Evolutionary conservation across 345 rosid species (phyloP), one percentile per base, ranked within the genome.

Genomic region (Hibiscus trionum): DNA sequence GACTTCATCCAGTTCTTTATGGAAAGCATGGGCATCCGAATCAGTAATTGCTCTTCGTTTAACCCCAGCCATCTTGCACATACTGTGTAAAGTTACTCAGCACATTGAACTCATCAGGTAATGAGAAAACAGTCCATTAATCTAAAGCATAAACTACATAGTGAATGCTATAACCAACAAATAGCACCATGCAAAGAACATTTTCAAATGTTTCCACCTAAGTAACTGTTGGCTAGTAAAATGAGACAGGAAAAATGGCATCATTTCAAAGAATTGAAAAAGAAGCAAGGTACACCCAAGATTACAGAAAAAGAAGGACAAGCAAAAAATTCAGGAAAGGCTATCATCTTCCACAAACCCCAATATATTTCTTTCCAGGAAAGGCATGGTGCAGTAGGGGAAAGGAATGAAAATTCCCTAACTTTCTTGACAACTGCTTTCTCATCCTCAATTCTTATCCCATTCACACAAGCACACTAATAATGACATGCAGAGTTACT

Each of bases 61-160:
- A 78, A 89, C 83, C 86, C 93, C 98, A 83, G 98, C 91, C 98
- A 93, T 93, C 92, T 93, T 84, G 91, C 69, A 78, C 77, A 66
- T 85, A 85, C 96, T 88, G 93, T 86, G 80, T 87, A 82, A 72
- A 82, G 85, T 86, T 86, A 82, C 97, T 93, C 85, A 84, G 82
- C 80, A 83, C 79, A 82, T 83, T 71, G 80, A 83, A 85, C 80
- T 80, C 68, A 84, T 86, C 59, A 86, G 60, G 69, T 11, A 72
- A 31, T 14, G 55, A 84, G 86, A 86, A 80, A 19, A 46, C 69
- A 27, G 44, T 31, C 73, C 61, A 60, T 16, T 57, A 42, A 75
- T 61, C 55, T 8, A 70, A 73, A 24, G 53, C 44, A 56, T 24
- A 69, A 69, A 78, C 50, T 31, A 57, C 17, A 70, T 24, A 46